A percentile compares a stretch with the other conserved stretches of the same genome.
Evolutionary conservation across 2,329 filamentous ascomycete species (phyloP).

Genomic region (Coniochaeta prunicola): DNA sequence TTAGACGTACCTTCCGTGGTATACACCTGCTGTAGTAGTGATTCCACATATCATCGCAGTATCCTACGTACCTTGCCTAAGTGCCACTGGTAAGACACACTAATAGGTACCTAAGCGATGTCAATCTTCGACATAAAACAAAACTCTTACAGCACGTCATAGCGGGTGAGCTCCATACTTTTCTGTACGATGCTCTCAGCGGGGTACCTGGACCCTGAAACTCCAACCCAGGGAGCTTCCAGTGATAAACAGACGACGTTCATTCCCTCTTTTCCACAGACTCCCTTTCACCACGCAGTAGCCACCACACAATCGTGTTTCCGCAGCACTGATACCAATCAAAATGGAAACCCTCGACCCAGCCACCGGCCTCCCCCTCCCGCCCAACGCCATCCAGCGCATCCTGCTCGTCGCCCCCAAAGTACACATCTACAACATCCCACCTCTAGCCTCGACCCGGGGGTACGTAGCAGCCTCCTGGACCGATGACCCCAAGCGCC

Average conservation of each 20-base stretch:
- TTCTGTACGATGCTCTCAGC: neutral
- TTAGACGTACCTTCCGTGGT: no score
- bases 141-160: no score
- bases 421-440: conserved; percentile 84
- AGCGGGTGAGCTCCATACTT: neutral
- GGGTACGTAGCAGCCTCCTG: conserved; percentile 73
- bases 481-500: conserved; percentile 63
- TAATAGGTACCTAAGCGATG: no score
- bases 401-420: conserved; percentile 68
- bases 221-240: no score
- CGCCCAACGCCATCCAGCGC: conserved; percentile 73
- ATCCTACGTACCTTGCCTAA: no score
- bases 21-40: no score
- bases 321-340: neutral
- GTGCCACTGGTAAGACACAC: no score
- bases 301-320: neutral
- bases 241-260: no score
- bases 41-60: no score
- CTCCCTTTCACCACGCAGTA: neutral
- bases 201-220: neutral
- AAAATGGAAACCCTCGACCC: conserved; percentile 62
- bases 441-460: conserved; percentile 68
- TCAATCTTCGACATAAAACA: no score
- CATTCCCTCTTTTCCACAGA: neutral
- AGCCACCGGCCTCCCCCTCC: conserved; percentile 59